Percentiles rank a stretch among this genome's conserved stretches.
phyloP scores from a whole-genome alignment of 2,329 filamentous ascomycete genomes.

The Hypomyces perniciosus region DNA sequence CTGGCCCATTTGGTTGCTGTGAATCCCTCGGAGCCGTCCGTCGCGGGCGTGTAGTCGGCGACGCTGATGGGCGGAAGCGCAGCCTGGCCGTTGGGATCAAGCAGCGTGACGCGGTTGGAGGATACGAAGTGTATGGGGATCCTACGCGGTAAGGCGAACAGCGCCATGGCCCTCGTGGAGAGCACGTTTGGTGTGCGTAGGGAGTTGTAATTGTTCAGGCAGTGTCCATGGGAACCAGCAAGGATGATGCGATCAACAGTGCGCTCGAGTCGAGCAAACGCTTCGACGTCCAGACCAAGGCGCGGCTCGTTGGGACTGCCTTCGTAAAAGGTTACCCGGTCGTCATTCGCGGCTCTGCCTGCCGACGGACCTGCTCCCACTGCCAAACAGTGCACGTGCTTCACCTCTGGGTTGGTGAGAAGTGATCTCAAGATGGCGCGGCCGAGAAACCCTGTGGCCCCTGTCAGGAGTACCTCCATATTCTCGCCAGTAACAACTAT shows the following conservation, averaged over 20 bases:
- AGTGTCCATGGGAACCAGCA: constrained; percentile 30
- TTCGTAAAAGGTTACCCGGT: constrained; percentile 27
- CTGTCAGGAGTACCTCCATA: constrained; percentile 23
- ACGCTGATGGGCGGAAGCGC: no score
- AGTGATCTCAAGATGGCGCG: constrained; percentile 32
- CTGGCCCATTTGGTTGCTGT: constrained; percentile 2
- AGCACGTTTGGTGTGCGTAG: constrained; percentile 23
- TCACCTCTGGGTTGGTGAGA: constrained; percentile 23
- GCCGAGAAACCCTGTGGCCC: constrained; percentile 37
- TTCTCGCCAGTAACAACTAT: neutral
- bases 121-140: constrained; percentile 32
- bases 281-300: constrained; percentile 30
- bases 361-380: constrained; percentile 20
- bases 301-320: constrained; percentile 30
- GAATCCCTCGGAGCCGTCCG: neutral
- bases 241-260: constrained; percentile 43
- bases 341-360: constrained; percentile 7
- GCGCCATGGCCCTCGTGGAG: constrained; percentile 20
- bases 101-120: constrained; percentile 17
- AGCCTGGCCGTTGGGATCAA: neutral
- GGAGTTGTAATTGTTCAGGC: constrained; percentile 24
- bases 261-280: neutral
- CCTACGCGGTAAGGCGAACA: constrained; percentile 16
- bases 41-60: no score
- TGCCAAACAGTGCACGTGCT: constrained; percentile 39